A percentile compares a stretch with the other conserved stretches of the same genome.
phyloP scores from a whole-genome alignment of 2,329 filamentous ascomycete species.

The Pseudogymnoascus sp. region DNA sequence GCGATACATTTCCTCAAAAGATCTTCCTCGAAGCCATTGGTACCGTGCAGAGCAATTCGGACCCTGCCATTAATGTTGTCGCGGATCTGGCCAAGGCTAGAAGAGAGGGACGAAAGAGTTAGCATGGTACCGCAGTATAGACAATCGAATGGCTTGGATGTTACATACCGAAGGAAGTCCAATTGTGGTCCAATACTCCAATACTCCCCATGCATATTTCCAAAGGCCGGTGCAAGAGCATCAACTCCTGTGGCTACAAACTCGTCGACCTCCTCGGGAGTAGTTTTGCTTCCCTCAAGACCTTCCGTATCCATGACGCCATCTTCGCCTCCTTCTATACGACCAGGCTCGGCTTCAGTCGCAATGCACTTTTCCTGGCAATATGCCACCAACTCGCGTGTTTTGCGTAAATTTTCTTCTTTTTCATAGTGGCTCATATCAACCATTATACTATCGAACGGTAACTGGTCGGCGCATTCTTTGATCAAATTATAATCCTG shows the following conservation, averaged over 20 bases:
- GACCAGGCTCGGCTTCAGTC: slow-evolving; percentile 55
- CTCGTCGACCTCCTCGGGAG: slow-evolving; percentile 49
- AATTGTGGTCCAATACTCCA: slow-evolving; percentile 7
- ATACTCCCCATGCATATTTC: slow-evolving; percentile 57
- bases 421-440: slow-evolving; percentile 66
- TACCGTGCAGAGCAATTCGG: slow-evolving; percentile 45
- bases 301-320: slow-evolving; percentile 10
- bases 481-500: slow-evolving; percentile 50
- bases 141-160: neutral
- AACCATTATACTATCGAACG: slow-evolving; percentile 65
- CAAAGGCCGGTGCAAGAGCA: slow-evolving; percentile 56
- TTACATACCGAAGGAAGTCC: slow-evolving; percentile 1
- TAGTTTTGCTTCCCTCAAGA: slow-evolving; percentile 42
- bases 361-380: slow-evolving; percentile 57
- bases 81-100: slow-evolving; percentile 32
- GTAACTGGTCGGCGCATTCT: slow-evolving; percentile 40
- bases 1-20: slow-evolving; percentile 43
- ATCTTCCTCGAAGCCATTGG: slow-evolving; percentile 44
- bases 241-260: slow-evolving; percentile 56
- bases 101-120: neutral
- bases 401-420: slow-evolving; percentile 56
- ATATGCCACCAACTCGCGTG: slow-evolving; percentile 53
- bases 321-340: slow-evolving; percentile 13
- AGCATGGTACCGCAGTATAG: neutral
- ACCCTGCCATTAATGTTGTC: slow-evolving; percentile 33